A percentile compares a stretch with the other conserved stretches of the same genome.
phyloP scores from a whole-genome alignment of 352 stramenopile genomes.

The Globisporangium echinulatum region DNA sequence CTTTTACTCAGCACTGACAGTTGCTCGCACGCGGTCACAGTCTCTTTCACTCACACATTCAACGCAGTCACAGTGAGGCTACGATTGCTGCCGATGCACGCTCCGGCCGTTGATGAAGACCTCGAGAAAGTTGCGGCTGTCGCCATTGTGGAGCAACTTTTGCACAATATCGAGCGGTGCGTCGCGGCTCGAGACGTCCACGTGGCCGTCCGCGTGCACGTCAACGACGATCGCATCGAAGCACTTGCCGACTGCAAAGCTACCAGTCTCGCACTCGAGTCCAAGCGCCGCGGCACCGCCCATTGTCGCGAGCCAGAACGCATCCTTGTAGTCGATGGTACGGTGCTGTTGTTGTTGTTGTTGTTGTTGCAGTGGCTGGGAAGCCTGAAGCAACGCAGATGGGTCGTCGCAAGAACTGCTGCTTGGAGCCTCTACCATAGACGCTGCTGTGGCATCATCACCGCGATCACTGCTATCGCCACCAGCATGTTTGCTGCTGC shows the following conservation, averaged over 20 bases:
- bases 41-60: no score
- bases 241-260: slow-evolving; percentile 72
- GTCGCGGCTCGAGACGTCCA: slow-evolving; percentile 45
- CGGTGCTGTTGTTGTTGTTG: slow-evolving; percentile 3
- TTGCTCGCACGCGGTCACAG: no score
- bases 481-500: not conserved
- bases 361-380: not conserved
- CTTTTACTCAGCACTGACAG: no score
- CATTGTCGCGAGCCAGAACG: slow-evolving; percentile 85
- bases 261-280: slow-evolving; percentile 64
- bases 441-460: no score
- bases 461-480: no score
- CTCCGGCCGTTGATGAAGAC: slow-evolving; percentile 65
- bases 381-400: not conserved
- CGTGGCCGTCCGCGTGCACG: slow-evolving; percentile 25
- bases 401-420: not conserved
- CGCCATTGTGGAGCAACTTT: slow-evolving; percentile 82
- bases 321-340: slow-evolving; percentile 66
- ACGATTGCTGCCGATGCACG: slow-evolving; percentile 17
- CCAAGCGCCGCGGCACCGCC: slow-evolving; percentile 71
- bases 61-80: not conserved
- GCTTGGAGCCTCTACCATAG: no score
- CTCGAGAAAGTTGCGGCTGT: slow-evolving; percentile 74
- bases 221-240: slow-evolving; percentile 87
- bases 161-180: slow-evolving; percentile 58